A percentile compares a stretch with the other conserved stretches of the same genome.
These are phyloP conservation scores for Fusarium chuoi DNA, from an alignment of 2,329 filamentous ascomycete species.

Conservation along the genomic window DNA sequence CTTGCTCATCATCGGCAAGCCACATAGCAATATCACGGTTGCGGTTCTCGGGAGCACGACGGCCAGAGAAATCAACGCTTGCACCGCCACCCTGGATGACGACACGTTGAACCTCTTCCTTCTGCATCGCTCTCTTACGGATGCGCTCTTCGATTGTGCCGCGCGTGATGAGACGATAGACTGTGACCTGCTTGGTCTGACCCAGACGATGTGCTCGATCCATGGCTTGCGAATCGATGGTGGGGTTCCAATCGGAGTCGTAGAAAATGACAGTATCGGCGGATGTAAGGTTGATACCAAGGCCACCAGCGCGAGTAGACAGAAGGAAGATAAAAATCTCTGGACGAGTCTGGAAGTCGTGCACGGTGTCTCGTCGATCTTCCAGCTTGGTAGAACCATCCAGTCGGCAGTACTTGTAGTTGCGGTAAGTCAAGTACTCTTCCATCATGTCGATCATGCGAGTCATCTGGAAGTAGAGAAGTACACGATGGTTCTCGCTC, in stretches of 20 bases:
- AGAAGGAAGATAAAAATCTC: conserved; percentile 98
- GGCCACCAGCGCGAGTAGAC: conserved; percentile 94
- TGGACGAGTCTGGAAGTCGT: conserved; percentile 93
- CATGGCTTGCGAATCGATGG: conserved; percentile 98
- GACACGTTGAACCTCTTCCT: conserved; percentile 97
- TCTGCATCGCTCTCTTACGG: conserved; percentile 94
- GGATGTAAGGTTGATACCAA: conserved; percentile 96
- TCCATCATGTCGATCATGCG: conserved; percentile 99
- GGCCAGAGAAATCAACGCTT: conserved; percentile 95
- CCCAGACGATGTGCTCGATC: conserved; percentile 97
- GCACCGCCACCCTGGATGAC: conserved; percentile 93
- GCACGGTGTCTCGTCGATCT: conserved; percentile 93
- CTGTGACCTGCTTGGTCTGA: conserved; percentile 94
- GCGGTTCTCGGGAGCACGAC: conserved; percentile 85
- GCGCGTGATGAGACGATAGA: conserved; percentile 96
- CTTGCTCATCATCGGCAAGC: conserved; percentile 97
- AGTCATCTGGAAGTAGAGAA: conserved; percentile 99
- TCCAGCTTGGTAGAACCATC: conserved; percentile 98
- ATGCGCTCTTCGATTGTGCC: conserved; percentile 98
- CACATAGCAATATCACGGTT: conserved; percentile 99
- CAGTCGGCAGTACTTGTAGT: conserved; percentile 97
- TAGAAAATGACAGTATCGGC: conserved; percentile 99
- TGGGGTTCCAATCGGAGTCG: conserved; percentile 99
- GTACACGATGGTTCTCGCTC: conserved; percentile 88
- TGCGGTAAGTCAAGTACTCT: conserved; percentile 97